phyloP scores from a whole-genome alignment of 345 rosid species.

The Bretschneidera sinensis region DNA sequence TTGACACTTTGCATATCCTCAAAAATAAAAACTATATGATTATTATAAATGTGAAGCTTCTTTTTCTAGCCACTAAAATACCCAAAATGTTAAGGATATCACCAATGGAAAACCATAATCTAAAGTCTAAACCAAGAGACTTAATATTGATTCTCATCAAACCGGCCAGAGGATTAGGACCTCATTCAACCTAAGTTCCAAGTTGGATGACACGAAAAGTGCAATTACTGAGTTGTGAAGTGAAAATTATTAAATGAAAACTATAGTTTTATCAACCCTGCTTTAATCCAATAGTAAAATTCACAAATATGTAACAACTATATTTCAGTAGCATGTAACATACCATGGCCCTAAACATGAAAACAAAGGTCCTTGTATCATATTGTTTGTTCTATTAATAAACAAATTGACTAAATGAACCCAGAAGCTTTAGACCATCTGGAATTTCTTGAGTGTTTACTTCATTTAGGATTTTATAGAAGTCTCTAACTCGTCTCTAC shows the following conservation, averaged over 20 bases:
- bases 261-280: neutral
- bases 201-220: no score
- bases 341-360: slow-evolving; percentile 89
- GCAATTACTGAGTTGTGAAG: neutral
- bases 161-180: no score
- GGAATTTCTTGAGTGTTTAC: slow-evolving; percentile 80
- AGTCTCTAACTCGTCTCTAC: slow-evolving; percentile 87
- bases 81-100: no score
- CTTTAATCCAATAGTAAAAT: neutral
- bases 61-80: no score
- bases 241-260: no score
- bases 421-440: slow-evolving; percentile 75
- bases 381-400: slow-evolving; percentile 73
- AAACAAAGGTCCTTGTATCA: slow-evolving; percentile 83
- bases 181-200: no score
- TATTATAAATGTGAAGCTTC: no score
- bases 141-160: no score
- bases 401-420: slow-evolving; percentile 80
- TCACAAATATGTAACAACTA: neutral
- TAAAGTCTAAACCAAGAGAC: no score
- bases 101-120: no score
- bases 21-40: no score
- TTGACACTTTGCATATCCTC: no score
- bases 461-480: slow-evolving; percentile 77
- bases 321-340: slow-evolving; percentile 9